These are phyloP conservation scores for Bromus sterilis DNA, from an alignment of 176 grass and related monocot species.

Conservation along the genomic window DNA sequence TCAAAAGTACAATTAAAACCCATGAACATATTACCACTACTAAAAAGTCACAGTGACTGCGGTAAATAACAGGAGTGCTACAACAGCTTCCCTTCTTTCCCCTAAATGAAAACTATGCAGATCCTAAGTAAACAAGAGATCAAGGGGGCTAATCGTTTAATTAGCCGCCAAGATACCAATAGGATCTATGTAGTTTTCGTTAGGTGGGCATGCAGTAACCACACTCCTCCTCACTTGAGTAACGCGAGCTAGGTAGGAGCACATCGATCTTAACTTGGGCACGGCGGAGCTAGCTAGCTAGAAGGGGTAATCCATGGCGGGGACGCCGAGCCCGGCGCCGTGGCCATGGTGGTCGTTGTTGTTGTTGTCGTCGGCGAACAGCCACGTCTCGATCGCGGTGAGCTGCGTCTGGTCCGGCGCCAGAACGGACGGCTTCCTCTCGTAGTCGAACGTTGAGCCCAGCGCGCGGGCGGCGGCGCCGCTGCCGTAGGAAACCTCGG, in stretches of 20 bases:
- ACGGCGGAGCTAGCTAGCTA: slow-evolving; percentile 31
- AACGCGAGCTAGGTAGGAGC: background rate
- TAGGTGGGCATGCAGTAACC: background rate
- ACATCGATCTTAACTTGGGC: background rate
- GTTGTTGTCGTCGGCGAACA: slow-evolving; percentile 42
- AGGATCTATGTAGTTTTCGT: slow-evolving; percentile 47
- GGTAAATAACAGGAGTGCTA: background rate
- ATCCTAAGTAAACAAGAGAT: slow-evolving; percentile 27
- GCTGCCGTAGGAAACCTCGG: slow-evolving; percentile 26
- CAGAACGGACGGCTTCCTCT: slow-evolving; percentile 7
- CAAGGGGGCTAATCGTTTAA: background rate
- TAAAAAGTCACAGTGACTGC: background rate
- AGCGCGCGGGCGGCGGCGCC: background rate
- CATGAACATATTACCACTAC: slow-evolving; percentile 8
- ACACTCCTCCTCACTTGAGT: background rate
- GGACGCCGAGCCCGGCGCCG: background rate
- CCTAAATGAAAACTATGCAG: slow-evolving; percentile 47
- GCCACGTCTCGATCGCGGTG: slow-evolving; percentile 49
- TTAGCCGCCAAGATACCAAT: background rate
- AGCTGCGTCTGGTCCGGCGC: slow-evolving; percentile 19
- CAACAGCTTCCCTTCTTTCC: background rate
- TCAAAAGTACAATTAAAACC: background rate
- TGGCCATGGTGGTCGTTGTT: slow-evolving; percentile 2
- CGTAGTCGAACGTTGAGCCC: slow-evolving; percentile 13
- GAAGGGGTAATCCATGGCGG: slow-evolving; percentile 32